phyloP scores from a whole-genome alignment of 164 flowering plant species.

The Piper betle region DNA sequence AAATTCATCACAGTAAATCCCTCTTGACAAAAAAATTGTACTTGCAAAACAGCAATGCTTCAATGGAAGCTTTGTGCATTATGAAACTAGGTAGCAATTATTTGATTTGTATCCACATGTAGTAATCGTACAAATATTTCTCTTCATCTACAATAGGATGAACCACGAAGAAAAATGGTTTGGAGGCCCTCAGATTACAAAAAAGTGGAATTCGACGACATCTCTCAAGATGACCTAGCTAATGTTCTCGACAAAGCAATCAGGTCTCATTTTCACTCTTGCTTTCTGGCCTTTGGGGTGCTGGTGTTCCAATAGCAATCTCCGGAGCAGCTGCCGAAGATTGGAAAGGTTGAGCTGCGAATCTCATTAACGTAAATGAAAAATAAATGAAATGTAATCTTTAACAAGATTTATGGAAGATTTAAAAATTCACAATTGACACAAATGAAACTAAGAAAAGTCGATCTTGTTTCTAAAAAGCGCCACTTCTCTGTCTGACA shows the following conservation, averaged over 20 bases:
- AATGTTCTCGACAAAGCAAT: neutral
- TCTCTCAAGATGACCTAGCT: neutral
- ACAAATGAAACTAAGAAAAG: neutral
- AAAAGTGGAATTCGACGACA: neutral
- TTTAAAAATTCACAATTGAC: neutral
- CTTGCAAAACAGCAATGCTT: no score
- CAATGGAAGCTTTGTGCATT: no score
- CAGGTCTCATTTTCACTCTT: conserved; percentile 9
- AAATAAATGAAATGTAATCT: no score
- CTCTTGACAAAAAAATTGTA: no score
- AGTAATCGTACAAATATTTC: neutral
- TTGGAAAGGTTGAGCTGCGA: neutral
- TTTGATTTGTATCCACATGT: neutral
- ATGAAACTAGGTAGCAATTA: no score
- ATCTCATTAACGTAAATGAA: neutral
- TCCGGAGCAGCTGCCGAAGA: conserved; percentile 15
- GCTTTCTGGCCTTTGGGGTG: conserved; percentile 18
- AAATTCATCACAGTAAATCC: no score
- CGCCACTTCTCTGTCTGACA: no score
- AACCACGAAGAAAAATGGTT: neutral
- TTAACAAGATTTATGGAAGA: neutral
- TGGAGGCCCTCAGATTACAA: neutral
- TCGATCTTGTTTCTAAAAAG: no score
- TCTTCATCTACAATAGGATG: neutral
- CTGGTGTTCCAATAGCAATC: conserved; percentile 15